Evolutionary conservation across 2,329 filamentous ascomycete species (phyloP), one percentile per base, ranked within the genome.

Genomic region (Epichloe sp.): DNA sequence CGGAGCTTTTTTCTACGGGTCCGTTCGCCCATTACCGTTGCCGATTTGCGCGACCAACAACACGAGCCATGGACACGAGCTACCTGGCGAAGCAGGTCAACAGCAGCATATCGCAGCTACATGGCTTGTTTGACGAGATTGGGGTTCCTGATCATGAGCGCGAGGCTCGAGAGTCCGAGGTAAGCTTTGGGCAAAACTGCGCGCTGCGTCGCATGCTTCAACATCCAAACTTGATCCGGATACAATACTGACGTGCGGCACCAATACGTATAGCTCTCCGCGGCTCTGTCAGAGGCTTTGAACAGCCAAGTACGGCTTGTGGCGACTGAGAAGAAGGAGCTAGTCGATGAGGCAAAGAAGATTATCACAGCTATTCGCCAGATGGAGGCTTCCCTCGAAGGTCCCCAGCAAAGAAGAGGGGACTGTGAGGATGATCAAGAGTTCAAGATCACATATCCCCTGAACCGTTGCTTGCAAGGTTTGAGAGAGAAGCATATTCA

Each of bases 111-210:
- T 82, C 81, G 68, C 89, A 96, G 70, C 79, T 98, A 54, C 91
- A 97, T 70, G 86, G 86, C 57, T 79, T 97, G 52, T 98, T 96
- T 63, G 93, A 98, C 67, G 91, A 98, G 65, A 98, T 98, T 63
- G 93, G 93, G 53, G 86, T 98, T n/a, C 81, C 91, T 31, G 82
- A 74, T 62, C 89, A 95, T 81, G 93, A 97, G 68, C 86, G 93
- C 63, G 89, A 97, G 65, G 77, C 80, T 47, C 79, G 93, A 62
- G 91, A 97, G 66, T 80, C 87, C 65, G 88, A 96, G 82, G 90
- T 94, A 21, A 52, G 21, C 36, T 12, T 4, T 12, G 12, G 12
- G 34, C 44, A 35, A 35, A 45, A 43, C 34, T 7, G 14, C 5
- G 8, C 31, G 7, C 31, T 31, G 31, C 31, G 31, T 31, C 8